phyloP scores from a whole-genome alignment of 2,329 filamentous ascomycete genomes.

The Colletotrichum chlorophyti region DNA sequence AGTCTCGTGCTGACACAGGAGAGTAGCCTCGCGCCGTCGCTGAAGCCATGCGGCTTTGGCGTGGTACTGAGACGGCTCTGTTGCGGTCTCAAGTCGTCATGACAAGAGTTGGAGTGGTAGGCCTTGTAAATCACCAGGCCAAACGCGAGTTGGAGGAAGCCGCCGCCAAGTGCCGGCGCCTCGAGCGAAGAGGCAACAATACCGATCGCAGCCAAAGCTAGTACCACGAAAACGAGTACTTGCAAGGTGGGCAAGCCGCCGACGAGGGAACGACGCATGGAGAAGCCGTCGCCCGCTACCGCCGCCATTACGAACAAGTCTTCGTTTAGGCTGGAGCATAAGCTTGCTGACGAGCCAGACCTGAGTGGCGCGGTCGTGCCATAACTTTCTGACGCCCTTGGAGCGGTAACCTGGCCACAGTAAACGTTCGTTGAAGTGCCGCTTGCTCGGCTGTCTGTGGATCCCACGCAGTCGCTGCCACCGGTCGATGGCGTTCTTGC shows the following conservation, averaged over 20 bases:
- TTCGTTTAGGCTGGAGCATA: neutral
- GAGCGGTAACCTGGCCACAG: neutral
- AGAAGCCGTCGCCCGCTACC: neutral
- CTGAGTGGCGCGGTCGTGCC: neutral
- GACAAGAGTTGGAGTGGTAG: conserved; percentile 4
- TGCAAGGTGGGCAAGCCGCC: neutral
- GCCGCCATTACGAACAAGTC: neutral
- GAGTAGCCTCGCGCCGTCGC: conserved; percentile 21
- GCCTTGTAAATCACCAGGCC: conserved; percentile 6
- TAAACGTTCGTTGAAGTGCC: neutral
- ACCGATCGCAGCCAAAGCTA: neutral
- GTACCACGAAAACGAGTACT: neutral
- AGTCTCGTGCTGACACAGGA: conserved; percentile 25
- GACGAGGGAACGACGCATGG: neutral
- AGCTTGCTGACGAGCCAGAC: neutral
- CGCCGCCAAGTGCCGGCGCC: neutral
- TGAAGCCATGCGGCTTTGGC: conserved; percentile 17
- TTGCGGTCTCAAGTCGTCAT: conserved; percentile 23
- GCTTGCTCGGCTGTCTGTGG: neutral
- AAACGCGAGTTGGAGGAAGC: conserved; percentile 4
- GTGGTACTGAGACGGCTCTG: conserved; percentile 25
- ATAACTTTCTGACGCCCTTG: neutral
- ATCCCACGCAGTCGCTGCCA: neutral
- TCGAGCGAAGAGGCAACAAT: neutral
- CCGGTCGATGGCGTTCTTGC: neutral